A percentile compares a stretch with the other conserved stretches of the same genome.
phyloP scores from a whole-genome alignment of 495 filamentous ascomycete genomes.

The Penicillium cataractarum region DNA sequence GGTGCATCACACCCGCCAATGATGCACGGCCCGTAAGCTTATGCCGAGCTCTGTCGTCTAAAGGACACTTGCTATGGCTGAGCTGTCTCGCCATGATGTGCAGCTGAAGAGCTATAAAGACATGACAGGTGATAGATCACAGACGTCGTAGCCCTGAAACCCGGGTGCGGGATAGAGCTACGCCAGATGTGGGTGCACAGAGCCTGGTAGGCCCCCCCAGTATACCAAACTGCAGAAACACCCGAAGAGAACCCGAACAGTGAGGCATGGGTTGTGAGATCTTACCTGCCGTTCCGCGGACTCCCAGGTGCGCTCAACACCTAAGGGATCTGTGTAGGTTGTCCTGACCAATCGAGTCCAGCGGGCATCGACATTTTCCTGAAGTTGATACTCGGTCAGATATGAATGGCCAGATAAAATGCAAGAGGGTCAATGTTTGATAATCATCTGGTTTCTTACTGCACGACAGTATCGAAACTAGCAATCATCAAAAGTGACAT shows the following conservation, averaged over 20 bases:
- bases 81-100: not conserved
- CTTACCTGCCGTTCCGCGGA: conserved; percentile 70
- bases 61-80: not conserved
- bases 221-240: conserved; percentile 10
- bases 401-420: not conserved
- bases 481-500: not conserved
- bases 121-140: not conserved
- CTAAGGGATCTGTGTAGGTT: conserved; percentile 73
- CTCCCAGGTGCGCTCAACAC: conserved; percentile 75
- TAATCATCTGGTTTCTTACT: not conserved
- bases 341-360: conserved; percentile 75
- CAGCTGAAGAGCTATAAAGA: conserved; percentile 4
- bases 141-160: not conserved
- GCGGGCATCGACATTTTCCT: conserved; percentile 63
- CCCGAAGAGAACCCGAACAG: not conserved
- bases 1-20: not conserved
- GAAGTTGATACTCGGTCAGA: conserved; percentile 16
- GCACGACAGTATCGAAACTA: not conserved
- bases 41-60: not conserved
- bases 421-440: not conserved
- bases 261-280: conserved; percentile 12
- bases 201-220: conserved; percentile 4
- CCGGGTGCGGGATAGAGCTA: not conserved
- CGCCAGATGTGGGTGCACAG: not conserved
- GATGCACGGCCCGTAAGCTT: not conserved